Evolutionary conservation across 2,329 filamentous ascomycete genomes (phyloP).

Genomic region (Ceratocystis colombiana): DNA sequence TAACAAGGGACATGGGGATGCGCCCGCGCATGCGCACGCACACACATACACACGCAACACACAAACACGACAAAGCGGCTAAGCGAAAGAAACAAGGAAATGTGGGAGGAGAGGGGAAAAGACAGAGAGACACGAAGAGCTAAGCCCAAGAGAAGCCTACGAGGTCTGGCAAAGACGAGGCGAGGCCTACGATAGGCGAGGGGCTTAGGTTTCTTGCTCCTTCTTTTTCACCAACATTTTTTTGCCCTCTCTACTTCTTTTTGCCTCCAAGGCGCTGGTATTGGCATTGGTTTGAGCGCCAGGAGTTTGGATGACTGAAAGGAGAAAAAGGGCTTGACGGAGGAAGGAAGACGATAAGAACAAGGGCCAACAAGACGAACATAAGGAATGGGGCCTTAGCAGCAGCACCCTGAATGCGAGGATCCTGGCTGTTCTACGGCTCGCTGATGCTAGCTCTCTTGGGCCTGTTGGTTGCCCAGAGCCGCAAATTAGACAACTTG

Average conservation of each 20-base stretch:
- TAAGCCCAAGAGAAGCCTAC: not conserved
- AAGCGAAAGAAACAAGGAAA: slow-evolving; percentile 8
- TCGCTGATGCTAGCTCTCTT: not conserved
- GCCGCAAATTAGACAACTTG: slow-evolving; percentile 3
- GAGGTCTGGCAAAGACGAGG: not conserved
- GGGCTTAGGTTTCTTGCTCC: no score
- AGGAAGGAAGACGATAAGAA: not conserved
- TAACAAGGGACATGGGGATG: not conserved
- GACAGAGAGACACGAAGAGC: not conserved
- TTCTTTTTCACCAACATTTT: no score
- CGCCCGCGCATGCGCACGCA: not conserved
- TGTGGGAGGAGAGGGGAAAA: not conserved
- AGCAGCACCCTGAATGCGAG: not conserved
- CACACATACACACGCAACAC: not conserved
- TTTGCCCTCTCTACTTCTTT: no score
- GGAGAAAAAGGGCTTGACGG: not conserved
- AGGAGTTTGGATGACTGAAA: not conserved
- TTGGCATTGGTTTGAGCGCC: no score
- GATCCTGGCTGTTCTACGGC: not conserved
- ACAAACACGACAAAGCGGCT: not conserved
- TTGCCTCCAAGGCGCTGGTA: no score
- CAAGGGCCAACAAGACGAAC: not conserved
- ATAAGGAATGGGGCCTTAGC: not conserved
- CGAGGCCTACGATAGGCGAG: not conserved
- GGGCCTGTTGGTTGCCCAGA: slow-evolving; percentile 2